Conservation (phyloP, 2,329 filamentous ascomycete species). For the Nothophoma quercina region DNA sequence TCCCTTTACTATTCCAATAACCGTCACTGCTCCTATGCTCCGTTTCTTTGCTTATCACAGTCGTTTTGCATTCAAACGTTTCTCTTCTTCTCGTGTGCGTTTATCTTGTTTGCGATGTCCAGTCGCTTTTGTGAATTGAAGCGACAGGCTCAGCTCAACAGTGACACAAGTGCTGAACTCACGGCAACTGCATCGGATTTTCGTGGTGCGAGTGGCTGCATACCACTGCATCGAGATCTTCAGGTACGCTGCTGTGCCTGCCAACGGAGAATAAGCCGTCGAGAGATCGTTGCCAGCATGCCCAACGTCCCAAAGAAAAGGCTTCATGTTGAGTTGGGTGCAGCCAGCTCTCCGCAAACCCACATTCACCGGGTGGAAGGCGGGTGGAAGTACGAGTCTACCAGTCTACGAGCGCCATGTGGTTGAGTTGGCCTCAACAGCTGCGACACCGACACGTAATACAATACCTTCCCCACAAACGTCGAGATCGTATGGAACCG, state of each 20-base stretch:
- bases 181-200: slow-evolving; percentile 8
- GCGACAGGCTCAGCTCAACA: slow-evolving; percentile 4
- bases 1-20: neutral
- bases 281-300: slow-evolving; percentile 2
- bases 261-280: slow-evolving; percentile 7
- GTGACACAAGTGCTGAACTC: slow-evolving; percentile 3
- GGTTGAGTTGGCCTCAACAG: slow-evolving; percentile 4
- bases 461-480: slow-evolving; percentile 2
- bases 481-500: neutral
- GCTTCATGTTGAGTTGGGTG: slow-evolving; percentile 5
- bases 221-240: slow-evolving; percentile 15
- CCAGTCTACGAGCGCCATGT: neutral
- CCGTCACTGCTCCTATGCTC: too few relatives aligned
- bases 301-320: slow-evolving; percentile 3
- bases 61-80: too few relatives aligned
- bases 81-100: too few relatives aligned
- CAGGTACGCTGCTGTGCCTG: slow-evolving; percentile 16
- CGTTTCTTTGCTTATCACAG: too few relatives aligned
- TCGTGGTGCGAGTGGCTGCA: slow-evolving; percentile 11
- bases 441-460: slow-evolving; percentile 4
- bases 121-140: too few relatives aligned
- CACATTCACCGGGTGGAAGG: neutral
- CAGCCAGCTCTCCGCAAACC: neutral
- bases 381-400: neutral
- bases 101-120: too few relatives aligned